phyloP scores from a whole-genome alignment of 805 yeast genomes.

The Candida yuanshanica region DNA sequence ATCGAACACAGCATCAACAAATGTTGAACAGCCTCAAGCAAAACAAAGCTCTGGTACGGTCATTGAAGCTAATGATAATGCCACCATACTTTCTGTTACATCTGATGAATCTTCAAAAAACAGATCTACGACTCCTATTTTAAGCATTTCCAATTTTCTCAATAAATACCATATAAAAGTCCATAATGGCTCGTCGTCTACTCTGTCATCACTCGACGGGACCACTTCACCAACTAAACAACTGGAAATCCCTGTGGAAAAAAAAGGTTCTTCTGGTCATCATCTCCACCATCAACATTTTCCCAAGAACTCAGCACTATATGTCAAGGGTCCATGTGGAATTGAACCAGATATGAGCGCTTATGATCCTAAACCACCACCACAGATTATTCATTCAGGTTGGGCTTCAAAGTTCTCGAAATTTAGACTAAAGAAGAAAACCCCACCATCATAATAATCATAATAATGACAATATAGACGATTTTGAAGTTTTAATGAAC shows the following conservation, averaged over 20 bases:
- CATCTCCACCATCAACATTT: constrained; percentile 2
- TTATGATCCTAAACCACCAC: constrained; percentile 14
- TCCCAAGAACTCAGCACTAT: too few species aligned
- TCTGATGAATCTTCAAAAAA: constrained; percentile 4
- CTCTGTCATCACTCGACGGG: not conserved
- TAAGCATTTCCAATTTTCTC: constrained; percentile 12
- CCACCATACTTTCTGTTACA: not conserved
- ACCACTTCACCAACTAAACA: not conserved
- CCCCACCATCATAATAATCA: not conserved
- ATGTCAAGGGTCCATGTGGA: constrained; percentile 16
- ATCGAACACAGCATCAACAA: not conserved
- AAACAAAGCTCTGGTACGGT: not conserved
- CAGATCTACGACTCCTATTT: constrained; percentile 4
- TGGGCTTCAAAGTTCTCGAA: constrained; percentile 10
- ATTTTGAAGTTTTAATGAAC: not conserved
- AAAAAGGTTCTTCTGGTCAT: too few species aligned
- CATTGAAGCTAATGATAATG: not conserved
- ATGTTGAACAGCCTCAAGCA: not conserved
- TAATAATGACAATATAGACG: not conserved
- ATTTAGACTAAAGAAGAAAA: constrained; percentile 7
- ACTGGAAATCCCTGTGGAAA: not conserved
- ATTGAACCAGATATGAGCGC: constrained; percentile 9
- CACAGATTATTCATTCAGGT: not conserved
- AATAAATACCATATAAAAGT: constrained; percentile 13
- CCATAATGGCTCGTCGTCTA: constrained; percentile 2